Evolutionary conservation across 1,284 basidiomycete genomes (phyloP).

Genomic region (Ganoderma multipileum): DNA sequence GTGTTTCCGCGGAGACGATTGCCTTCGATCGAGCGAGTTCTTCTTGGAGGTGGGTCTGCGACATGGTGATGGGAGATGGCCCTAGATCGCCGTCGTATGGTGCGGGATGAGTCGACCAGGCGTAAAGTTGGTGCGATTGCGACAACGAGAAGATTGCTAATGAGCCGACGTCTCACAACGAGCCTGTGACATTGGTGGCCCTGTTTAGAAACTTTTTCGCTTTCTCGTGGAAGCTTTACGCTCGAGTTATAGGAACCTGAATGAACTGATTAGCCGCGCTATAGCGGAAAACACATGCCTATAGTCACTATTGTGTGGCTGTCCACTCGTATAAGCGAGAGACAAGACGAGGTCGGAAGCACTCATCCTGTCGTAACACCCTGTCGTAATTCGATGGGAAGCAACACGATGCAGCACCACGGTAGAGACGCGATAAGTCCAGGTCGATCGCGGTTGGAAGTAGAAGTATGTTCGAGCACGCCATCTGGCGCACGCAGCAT

Average conservation of each 20-base stretch:
- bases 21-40: slow-evolving; percentile 43
- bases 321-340: neutral
- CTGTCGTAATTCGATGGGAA: neutral
- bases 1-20: slow-evolving; percentile 57
- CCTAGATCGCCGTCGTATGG: neutral
- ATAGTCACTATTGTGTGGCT: neutral
- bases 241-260: neutral
- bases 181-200: neutral
- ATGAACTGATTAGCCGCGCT: neutral
- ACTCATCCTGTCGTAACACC: neutral
- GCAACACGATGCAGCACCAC: neutral
- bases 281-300: neutral
- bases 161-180: neutral
- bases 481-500: neutral
- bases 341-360: neutral
- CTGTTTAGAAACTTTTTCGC: neutral
- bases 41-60: slow-evolving; percentile 36
- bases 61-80: slow-evolving; percentile 20
- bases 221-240: neutral
- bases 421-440: neutral
- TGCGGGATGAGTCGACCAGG: neutral
- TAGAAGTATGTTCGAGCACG: neutral
- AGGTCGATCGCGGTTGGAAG: slow-evolving; percentile 1
- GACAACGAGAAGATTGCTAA: neutral
- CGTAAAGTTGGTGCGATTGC: neutral